Conservation (phyloP, 306 rosid genomes). For the Rosa chinensis region DNA sequence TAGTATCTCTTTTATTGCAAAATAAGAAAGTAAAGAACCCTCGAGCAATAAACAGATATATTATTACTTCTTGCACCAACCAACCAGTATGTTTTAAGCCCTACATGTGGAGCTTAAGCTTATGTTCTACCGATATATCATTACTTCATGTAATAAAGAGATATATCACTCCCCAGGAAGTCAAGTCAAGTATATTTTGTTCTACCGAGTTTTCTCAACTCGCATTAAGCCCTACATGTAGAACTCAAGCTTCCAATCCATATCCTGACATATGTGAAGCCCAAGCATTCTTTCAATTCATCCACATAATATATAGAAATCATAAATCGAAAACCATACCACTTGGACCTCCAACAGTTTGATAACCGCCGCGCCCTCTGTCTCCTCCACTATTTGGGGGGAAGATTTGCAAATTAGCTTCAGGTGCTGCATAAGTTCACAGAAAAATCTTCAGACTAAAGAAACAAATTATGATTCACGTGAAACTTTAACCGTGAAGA, state of each 20-base stretch:
- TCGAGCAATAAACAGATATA: neutral
- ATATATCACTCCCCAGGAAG: neutral
- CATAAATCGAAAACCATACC: conserved; percentile 35
- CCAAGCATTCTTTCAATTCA: neutral
- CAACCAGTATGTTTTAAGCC: neutral
- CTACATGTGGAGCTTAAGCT: neutral
- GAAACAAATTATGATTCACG: neutral
- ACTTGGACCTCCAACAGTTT: conserved; percentile 61
- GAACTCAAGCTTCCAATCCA: neutral
- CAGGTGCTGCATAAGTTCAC: conserved; percentile 48
- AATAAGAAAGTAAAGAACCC: neutral
- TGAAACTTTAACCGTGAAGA: neutral
- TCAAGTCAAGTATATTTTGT: neutral
- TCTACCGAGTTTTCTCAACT: neutral
- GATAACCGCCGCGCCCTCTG: conserved; percentile 71
- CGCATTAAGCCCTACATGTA: neutral
- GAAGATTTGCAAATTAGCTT: conserved; percentile 75
- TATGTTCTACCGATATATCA: neutral
- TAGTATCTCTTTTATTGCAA: neutral
- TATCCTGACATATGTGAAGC: neutral
- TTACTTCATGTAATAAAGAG: neutral
- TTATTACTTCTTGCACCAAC: neutral
- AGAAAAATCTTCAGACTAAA: conserved; percentile 11
- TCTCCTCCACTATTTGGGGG: conserved; percentile 70
- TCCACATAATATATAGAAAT: neutral